Evolutionary conservation across 1,139 yeast species (phyloP).

Genomic region (Hansenula lynferdii): DNA sequence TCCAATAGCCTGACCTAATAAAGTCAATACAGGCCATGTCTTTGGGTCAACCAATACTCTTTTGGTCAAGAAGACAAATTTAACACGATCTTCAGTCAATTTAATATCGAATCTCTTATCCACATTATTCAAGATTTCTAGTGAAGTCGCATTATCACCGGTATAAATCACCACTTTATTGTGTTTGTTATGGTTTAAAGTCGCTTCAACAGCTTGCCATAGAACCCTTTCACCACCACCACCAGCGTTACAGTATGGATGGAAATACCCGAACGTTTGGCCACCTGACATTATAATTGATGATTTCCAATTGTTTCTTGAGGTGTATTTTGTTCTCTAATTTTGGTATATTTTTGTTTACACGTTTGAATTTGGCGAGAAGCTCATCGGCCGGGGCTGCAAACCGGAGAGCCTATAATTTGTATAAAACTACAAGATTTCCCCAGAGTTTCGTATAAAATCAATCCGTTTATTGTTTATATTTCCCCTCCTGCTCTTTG

Average conservation of each 20-base stretch:
- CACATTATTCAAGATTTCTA: constrained; percentile 53
- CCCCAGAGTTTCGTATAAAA: no score
- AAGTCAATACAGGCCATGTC: constrained; percentile 76
- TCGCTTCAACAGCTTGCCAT: constrained; percentile 87
- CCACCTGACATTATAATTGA: constrained; percentile 23
- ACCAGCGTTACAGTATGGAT: constrained; percentile 93
- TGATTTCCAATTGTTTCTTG: no score
- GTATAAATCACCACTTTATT: constrained; percentile 77
- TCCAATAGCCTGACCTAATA: constrained; percentile 86
- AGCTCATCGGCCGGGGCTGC: no score
- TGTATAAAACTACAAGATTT: no score
- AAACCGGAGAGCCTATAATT: no score
- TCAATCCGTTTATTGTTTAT: no score
- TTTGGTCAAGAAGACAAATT: constrained; percentile 63
- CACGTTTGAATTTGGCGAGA: no score
- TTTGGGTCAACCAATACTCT: constrained; percentile 62
- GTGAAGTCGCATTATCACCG: constrained; percentile 52
- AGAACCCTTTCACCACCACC: constrained; percentile 98
- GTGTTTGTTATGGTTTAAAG: constrained; percentile 45
- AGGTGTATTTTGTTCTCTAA: no score
- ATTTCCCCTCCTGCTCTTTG: no score
- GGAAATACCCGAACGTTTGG: constrained; percentile 73
- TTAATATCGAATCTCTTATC: constrained; percentile 58
- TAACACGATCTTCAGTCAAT: constrained; percentile 51
- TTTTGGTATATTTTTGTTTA: no score